These are phyloP conservation scores for Teratosphaeria viscida DNA, from an alignment of 2,329 filamentous ascomycete genomes.

Conservation along the genomic window DNA sequence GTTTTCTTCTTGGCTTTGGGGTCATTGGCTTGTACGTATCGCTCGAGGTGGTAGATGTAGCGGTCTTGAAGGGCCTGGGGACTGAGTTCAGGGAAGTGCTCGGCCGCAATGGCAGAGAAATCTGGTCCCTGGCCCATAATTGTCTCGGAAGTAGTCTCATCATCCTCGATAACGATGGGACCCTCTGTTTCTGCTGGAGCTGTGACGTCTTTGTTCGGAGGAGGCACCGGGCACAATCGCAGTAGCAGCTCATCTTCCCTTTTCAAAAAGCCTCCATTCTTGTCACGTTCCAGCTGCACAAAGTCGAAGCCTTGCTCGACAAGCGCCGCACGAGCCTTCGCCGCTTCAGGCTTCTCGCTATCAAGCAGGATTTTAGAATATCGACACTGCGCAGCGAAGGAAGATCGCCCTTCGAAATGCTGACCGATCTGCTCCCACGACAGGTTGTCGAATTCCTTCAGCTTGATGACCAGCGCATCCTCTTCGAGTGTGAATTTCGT, in stretches of 20 bases:
- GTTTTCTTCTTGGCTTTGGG: neutral
- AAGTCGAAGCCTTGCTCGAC: slow-evolving; percentile 8
- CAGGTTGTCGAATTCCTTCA: slow-evolving; percentile 29
- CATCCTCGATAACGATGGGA: neutral
- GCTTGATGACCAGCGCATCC: slow-evolving; percentile 27
- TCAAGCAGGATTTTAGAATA: slow-evolving; percentile 5
- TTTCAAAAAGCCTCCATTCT: slow-evolving; percentile 17
- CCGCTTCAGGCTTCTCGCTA: neutral
- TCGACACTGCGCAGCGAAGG: slow-evolving; percentile 10
- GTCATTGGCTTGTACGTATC: neutral
- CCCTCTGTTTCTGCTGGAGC: neutral
- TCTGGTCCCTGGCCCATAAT: neutral
- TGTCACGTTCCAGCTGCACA: neutral
- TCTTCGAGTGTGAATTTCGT: slow-evolving; percentile 9
- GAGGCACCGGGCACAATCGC: slow-evolving; percentile 13
- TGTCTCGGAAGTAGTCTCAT: neutral
- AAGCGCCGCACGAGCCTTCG: slow-evolving; percentile 3
- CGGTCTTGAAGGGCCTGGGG: neutral
- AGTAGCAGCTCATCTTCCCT: slow-evolving; percentile 29
- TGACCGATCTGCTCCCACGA: slow-evolving; percentile 26
- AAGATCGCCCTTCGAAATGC: slow-evolving; percentile 24
- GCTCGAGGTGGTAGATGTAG: neutral
- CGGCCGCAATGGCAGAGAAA: neutral
- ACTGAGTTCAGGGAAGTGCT: neutral
- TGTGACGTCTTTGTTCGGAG: neutral